These are phyloP conservation scores for Psilocybe cyanescens DNA, from an alignment of 768 basidiomycete genomes.

Conservation along the genomic window DNA sequence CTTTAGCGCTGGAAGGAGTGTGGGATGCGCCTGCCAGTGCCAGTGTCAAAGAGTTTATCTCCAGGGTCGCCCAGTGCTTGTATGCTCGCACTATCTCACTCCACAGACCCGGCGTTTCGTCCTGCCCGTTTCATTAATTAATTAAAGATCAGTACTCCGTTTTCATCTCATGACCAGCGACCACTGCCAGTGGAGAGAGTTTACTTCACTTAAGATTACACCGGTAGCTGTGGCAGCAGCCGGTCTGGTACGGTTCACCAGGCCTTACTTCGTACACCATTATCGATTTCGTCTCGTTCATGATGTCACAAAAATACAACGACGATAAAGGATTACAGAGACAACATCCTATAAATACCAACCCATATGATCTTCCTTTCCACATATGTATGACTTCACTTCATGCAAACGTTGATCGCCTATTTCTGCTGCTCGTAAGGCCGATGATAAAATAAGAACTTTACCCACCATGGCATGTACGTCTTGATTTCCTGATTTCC, in stretches of 20 bases:
- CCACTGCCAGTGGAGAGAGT: background rate
- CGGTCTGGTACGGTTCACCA: too few species aligned
- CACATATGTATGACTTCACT: background rate
- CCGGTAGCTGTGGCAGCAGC: too few species aligned
- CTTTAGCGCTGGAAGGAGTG: background rate
- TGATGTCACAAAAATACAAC: background rate
- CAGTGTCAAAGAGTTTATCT: background rate
- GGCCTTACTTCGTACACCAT: too few species aligned
- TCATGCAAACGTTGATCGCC: background rate
- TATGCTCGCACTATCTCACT: background rate
- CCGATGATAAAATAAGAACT: background rate
- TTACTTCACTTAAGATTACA: background rate
- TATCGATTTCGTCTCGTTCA: background rate
- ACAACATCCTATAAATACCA: background rate
- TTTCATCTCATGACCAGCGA: background rate
- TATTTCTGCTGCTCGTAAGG: background rate
- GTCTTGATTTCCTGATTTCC: background rate
- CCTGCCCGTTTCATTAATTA: background rate
- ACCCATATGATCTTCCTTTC: background rate
- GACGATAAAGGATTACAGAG: background rate
- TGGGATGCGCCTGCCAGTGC: background rate
- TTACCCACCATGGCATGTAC: background rate
- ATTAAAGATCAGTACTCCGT: background rate
- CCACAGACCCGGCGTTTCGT: background rate
- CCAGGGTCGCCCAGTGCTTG: background rate